Evolutionary conservation across 352 stramenopile genomes (phyloP).

Genomic region (Phytophthora constricta): DNA sequence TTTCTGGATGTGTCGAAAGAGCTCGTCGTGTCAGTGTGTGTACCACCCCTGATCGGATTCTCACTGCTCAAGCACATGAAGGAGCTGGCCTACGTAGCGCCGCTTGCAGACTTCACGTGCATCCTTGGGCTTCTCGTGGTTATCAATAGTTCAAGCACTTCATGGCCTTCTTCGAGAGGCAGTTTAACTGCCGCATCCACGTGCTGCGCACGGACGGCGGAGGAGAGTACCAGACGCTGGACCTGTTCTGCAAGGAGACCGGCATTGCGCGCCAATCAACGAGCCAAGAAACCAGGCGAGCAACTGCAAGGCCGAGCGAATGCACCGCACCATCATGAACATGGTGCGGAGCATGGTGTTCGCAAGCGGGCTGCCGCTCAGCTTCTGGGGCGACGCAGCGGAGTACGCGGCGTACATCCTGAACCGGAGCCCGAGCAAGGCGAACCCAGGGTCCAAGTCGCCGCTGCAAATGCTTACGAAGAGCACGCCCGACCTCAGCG

Average conservation of each 20-base stretch:
- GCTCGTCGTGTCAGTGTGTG: conserved; percentile 60
- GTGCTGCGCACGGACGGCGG: conserved; percentile 17
- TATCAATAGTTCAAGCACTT: conserved; percentile 37
- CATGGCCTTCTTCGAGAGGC: conserved; percentile 9
- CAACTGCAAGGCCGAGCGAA: conserved; percentile 38
- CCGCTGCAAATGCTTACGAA: conserved; percentile 19
- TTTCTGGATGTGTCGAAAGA: conserved; percentile 68
- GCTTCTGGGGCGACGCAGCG: conserved; percentile 32
- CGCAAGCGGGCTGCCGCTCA: conserved; percentile 20
- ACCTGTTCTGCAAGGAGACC: conserved; percentile 26
- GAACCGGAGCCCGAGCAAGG: conserved; percentile 28
- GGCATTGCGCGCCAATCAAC: conserved; percentile 26
- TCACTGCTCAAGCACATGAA: conserved; percentile 90
- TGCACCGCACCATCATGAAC: conserved; percentile 44
- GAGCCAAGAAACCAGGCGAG: conserved; percentile 21
- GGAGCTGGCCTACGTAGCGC: conserved; percentile 85
- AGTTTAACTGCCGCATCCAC: conserved; percentile 14
- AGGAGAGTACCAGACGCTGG: conserved; percentile 26
- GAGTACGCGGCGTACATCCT: conserved; percentile 36
- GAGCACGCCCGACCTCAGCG: neutral
- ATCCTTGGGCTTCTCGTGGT: conserved; percentile 86
- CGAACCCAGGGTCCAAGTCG: conserved; percentile 18
- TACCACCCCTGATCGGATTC: conserved; percentile 77
- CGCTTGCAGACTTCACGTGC: conserved; percentile 91
- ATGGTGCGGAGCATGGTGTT: conserved; percentile 43